phyloP scores from a whole-genome alignment of 805 yeast genomes.

The Candida nanaspora region DNA sequence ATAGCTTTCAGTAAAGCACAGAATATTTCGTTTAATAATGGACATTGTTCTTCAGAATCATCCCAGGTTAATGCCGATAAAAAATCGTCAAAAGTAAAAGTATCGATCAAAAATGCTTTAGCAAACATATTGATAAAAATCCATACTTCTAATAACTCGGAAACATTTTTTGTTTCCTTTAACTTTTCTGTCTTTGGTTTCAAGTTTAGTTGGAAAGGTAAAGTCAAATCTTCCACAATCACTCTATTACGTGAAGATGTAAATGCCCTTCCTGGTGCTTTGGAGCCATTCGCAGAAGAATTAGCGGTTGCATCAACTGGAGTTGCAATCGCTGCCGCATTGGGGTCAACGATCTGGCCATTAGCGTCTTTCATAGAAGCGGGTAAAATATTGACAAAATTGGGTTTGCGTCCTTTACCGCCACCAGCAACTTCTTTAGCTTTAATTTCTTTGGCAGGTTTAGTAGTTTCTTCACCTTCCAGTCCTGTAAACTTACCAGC shows the following conservation, averaged over 20 bases:
- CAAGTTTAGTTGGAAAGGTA: constrained; percentile 19
- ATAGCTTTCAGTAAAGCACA: constrained; percentile 55
- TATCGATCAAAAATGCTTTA: constrained; percentile 55
- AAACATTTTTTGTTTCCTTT: constrained; percentile 15
- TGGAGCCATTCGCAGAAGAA: constrained; percentile 6
- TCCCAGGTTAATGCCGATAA: constrained; percentile 48
- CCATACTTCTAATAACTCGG: constrained; percentile 64
- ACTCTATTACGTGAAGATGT: constrained; percentile 1
- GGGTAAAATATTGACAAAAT: constrained; percentile 12
- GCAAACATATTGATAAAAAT: constrained; percentile 66
- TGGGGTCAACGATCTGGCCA: no score
- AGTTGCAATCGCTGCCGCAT: background rate
- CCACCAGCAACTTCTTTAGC: background rate
- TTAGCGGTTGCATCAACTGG: constrained; percentile 1
- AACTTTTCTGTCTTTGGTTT: constrained; percentile 21
- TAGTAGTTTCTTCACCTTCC: background rate
- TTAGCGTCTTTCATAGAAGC: constrained; percentile 5
- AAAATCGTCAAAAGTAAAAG: constrained; percentile 76
- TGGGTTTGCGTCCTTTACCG: background rate
- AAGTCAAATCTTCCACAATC: constrained; percentile 24
- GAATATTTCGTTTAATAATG: constrained; percentile 57
- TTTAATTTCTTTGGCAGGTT: background rate
- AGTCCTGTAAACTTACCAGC: constrained; percentile 10
- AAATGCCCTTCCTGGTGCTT: background rate
- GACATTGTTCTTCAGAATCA: constrained; percentile 38